Conservation (phyloP, 345 rosid genomes). For the Fremontodendron californicum region DNA sequence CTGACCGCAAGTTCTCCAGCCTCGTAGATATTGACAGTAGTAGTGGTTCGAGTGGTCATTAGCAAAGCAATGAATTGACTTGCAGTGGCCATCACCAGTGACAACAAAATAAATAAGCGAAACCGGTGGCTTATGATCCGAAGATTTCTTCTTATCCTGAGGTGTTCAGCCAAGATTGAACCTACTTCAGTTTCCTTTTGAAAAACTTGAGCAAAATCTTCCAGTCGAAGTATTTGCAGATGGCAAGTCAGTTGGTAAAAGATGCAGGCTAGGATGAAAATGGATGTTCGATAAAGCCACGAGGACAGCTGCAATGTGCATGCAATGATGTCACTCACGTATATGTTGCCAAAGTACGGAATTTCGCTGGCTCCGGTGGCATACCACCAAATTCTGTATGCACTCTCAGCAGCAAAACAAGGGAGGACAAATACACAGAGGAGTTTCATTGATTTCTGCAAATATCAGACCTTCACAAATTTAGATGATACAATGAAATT, state of each 20-base stretch:
- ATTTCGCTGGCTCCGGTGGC: constrained; percentile 53
- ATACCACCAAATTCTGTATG: constrained; percentile 92
- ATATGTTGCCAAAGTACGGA: constrained; percentile 52
- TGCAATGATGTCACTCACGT: constrained; percentile 43
- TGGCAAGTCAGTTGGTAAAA: constrained; percentile 62
- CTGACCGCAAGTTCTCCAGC: constrained; percentile 74
- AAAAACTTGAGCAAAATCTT: constrained; percentile 73
- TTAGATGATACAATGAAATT: background rate
- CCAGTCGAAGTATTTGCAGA: constrained; percentile 66
- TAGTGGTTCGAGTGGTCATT: constrained; percentile 48
- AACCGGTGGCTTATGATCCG: constrained; percentile 79
- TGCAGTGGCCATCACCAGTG: constrained; percentile 63
- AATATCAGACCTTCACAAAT: background rate
- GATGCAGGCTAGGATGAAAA: constrained; percentile 69
- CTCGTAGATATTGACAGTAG: constrained; percentile 61
- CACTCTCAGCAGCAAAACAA: constrained; percentile 59
- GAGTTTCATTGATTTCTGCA: constrained; percentile 71
- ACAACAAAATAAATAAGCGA: constrained; percentile 57
- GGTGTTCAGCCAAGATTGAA: constrained; percentile 59
- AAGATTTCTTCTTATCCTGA: constrained; percentile 58
- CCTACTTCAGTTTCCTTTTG: constrained; percentile 65
- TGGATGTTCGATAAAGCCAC: constrained; percentile 74
- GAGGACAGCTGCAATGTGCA: constrained; percentile 73
- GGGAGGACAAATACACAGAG: constrained; percentile 69
- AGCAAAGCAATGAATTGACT: constrained; percentile 71